These are phyloP conservation scores for Blastomyces silverae DNA, from an alignment of 2,329 filamentous ascomycete genomes.

Conservation along the genomic window DNA sequence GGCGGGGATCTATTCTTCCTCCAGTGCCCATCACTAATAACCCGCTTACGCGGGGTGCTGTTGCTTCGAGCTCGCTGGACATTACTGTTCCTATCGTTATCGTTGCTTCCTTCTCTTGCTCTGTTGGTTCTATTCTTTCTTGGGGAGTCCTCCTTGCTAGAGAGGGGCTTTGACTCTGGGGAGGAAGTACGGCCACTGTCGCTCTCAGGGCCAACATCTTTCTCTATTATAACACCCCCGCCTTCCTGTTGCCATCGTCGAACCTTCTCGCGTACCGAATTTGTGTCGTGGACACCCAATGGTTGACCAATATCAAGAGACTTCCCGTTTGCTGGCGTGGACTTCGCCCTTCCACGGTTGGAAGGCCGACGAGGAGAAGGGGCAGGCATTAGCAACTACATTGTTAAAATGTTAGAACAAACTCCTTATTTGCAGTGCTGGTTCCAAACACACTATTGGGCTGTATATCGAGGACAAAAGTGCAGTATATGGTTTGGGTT, in stretches of 20 bases:
- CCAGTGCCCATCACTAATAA: slow-evolving; percentile 89
- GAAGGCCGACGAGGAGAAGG: slow-evolving; percentile 36
- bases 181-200: slow-evolving; percentile 32
- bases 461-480: not conserved
- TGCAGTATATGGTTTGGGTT: not conserved
- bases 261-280: slow-evolving; percentile 70
- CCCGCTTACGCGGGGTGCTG: slow-evolving; percentile 76
- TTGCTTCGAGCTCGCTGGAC: slow-evolving; percentile 38
- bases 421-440: not conserved
- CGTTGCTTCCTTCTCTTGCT: slow-evolving; percentile 20
- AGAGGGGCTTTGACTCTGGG: slow-evolving; percentile 24
- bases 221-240: slow-evolving; percentile 57
- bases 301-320: slow-evolving; percentile 45
- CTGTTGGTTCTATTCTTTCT: slow-evolving; percentile 25
- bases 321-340: slow-evolving; percentile 49
- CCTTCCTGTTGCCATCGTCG: slow-evolving; percentile 78
- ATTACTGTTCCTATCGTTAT: slow-evolving; percentile 19
- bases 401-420: slow-evolving; percentile 1
- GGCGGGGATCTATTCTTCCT: slow-evolving; percentile 49
- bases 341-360: slow-evolving; percentile 50
- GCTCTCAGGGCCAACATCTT: slow-evolving; percentile 55
- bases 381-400: slow-evolving; percentile 36
- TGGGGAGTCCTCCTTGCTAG: slow-evolving; percentile 22
- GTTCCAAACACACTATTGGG: not conserved
- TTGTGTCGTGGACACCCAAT: slow-evolving; percentile 54